Base-by-base conservation (phyloP, 176 grass and related monocot species). In the Cenchrus purpureus region DNA sequence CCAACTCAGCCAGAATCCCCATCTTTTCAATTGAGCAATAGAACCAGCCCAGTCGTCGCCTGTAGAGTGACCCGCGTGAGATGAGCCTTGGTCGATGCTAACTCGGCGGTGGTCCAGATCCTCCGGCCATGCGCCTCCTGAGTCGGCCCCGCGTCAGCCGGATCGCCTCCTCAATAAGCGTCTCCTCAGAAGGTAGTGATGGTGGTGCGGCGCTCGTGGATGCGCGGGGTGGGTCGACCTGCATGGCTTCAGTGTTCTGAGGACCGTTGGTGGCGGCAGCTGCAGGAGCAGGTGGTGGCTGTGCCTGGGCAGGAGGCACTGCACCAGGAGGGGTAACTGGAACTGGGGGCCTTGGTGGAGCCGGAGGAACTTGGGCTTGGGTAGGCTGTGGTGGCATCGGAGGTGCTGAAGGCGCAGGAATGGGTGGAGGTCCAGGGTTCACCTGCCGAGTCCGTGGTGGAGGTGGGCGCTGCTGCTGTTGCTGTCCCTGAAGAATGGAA, bases 71-170 rank as follows among this genome's bases (percentile, higher is more conserved):
- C 7, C 13, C 17, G 16, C 10, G 6, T 34, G 15, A 54, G 17
- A 55, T 12, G 17, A 40, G 19, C 57, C 53, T 80, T 61, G 22
- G 16, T 7, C 17, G 12, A n/a, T 14, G 20, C 79, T 86, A 86
- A 15, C 29, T 78, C 2, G 57, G 57, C 0, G 79, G 79, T 6
- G 80, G 65, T 43, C 87, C 89, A 43, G 80, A 59, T 64, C 79
- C 74, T 64, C 90, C 83, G 40, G 57, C 84, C 51, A 85, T 12
- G 57, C 91, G 91, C 71, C 89, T 90, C 86, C 91, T 91, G 49
- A 91, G 82, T 46, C 89, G 83, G 43, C 59, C 71, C 0, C 85
- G 79, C 0, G 88, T 91, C 51, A 78, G 32, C 77, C 81, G 89
- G 22, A 91, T 91, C 1, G 81, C 87, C 75, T 91, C 91, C 61